These are phyloP conservation scores for Tetracentron sinense DNA, from an alignment of 164 flowering plant species.

Conservation along the genomic window DNA sequence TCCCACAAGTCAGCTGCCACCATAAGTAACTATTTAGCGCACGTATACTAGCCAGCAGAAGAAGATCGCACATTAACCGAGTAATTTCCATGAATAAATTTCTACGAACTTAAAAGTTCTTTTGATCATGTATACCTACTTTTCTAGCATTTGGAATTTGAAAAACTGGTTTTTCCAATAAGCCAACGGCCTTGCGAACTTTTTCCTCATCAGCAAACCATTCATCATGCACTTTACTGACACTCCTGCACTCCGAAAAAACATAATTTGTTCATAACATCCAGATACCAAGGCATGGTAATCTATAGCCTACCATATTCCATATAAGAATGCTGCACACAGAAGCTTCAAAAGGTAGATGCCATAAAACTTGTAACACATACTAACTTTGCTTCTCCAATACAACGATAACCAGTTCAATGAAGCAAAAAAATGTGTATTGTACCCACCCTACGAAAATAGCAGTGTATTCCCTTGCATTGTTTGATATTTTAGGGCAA, in stretches of 20 bases:
- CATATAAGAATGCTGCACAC: not conserved
- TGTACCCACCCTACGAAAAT: no score
- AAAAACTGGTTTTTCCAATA: conserved; percentile 51
- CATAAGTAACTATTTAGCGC: conserved; percentile 6
- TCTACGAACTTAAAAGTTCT: no score
- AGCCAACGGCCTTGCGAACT: conserved; percentile 67
- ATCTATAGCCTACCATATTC: not conserved
- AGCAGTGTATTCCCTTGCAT: no score
- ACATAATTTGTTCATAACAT: conserved; percentile 9
- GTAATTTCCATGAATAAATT: not conserved
- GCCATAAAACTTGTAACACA: not conserved
- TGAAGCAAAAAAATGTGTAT: not conserved
- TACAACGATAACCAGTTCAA: not conserved
- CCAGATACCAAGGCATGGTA: not conserved
- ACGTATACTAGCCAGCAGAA: not conserved
- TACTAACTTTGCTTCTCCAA: not conserved
- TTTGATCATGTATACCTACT: conserved; percentile 46
- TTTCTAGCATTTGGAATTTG: conserved; percentile 30
- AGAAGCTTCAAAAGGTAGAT: no score
- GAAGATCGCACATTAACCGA: not conserved
- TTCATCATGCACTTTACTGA: conserved; percentile 71
- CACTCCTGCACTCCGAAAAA: conserved; percentile 50
- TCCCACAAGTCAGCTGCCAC: conserved; percentile 77
- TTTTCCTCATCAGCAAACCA: conserved; percentile 88
- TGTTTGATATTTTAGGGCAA: no score